phyloP scores from a whole-genome alignment of 768 basidiomycete genomes.

The Amanita polypyramis region DNA sequence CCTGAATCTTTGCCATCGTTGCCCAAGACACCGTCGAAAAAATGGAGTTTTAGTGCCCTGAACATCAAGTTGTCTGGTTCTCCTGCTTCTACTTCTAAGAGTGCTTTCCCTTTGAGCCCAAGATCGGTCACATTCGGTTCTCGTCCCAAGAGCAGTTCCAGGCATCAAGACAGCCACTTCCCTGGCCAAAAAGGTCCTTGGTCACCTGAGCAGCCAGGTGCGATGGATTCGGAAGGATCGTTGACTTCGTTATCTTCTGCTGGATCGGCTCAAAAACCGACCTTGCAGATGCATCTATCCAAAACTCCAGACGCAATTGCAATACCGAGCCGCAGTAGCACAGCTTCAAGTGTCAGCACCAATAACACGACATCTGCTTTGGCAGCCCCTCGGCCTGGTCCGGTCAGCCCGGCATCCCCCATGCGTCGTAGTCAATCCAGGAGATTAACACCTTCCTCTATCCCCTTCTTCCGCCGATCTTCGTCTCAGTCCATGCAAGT shows the following conservation, averaged over 20 bases:
- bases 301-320: conserved; percentile 57
- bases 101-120: conserved; percentile 54
- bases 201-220: conserved; percentile 63
- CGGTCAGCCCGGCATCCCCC: conserved; percentile 66
- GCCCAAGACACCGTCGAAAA: conserved; percentile 83
- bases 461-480: conserved; percentile 89
- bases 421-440: conserved; percentile 61
- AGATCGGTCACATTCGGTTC: conserved; percentile 50
- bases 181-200: conserved; percentile 38
- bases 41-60: conserved; percentile 86
- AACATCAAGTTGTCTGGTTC: conserved; percentile 65
- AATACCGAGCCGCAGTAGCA: conserved; percentile 56
- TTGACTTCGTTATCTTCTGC: conserved; percentile 65
- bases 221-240: conserved; percentile 72
- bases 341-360: conserved; percentile 69
- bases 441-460: conserved; percentile 84
- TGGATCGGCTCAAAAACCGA: conserved; percentile 49
- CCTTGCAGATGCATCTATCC: conserved; percentile 29
- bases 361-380: conserved; percentile 46
- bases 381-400: conserved; percentile 42
- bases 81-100: conserved; percentile 40
- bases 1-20: conserved; percentile 35
- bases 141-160: conserved; percentile 65
- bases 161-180: conserved; percentile 45
- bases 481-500: conserved; percentile 82